Percentiles rank a stretch among this genome's conserved stretches.
Evolutionary conservation across 1,284 basidiomycete genomes (phyloP).

Genomic region (Melampsora medusae): DNA sequence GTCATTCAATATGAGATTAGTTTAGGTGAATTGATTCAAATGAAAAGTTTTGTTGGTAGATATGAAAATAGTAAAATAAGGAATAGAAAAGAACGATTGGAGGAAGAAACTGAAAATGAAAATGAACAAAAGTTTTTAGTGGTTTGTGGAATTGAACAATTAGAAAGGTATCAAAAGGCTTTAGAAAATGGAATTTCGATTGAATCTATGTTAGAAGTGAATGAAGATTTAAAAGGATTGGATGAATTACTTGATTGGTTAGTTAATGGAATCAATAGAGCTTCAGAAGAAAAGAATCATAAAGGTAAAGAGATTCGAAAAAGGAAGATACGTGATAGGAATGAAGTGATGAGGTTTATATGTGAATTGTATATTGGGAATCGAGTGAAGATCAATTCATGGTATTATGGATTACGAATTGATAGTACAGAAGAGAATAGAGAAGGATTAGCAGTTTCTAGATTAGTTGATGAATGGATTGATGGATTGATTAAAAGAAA

Average conservation of each 20-base stretch:
- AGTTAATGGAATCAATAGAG: not conserved
- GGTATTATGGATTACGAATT: conserved; percentile 29
- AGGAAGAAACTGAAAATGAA: conserved; percentile 29
- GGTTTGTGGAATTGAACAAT: conserved; percentile 52
- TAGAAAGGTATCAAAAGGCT: conserved; percentile 48
- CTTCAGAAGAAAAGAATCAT: not conserved
- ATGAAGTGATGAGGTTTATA: conserved; percentile 29
- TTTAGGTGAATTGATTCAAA: conserved; percentile 49
- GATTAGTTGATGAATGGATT: conserved; percentile 23
- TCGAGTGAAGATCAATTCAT: conserved; percentile 19
- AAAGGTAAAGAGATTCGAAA: not conserved
- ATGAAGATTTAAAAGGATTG: not conserved
- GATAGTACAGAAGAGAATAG: not conserved
- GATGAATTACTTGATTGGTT: not conserved
- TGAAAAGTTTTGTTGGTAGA: conserved; percentile 49
- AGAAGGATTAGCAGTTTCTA: conserved; percentile 18
- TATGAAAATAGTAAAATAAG: too few relatives aligned
- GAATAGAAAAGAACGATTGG: not conserved
- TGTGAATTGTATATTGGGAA: conserved; percentile 13
- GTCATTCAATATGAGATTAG: conserved; percentile 48
- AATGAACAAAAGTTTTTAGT: conserved; percentile 50
- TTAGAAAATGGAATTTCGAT: conserved; percentile 50
- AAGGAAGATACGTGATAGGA: not conserved
- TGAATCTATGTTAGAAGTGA: conserved; percentile 48
- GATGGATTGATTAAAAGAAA: conserved; percentile 22